These are phyloP conservation scores for Mediolabrus comicus DNA, from an alignment of 108 stramenopile species.

Conservation along the genomic window DNA sequence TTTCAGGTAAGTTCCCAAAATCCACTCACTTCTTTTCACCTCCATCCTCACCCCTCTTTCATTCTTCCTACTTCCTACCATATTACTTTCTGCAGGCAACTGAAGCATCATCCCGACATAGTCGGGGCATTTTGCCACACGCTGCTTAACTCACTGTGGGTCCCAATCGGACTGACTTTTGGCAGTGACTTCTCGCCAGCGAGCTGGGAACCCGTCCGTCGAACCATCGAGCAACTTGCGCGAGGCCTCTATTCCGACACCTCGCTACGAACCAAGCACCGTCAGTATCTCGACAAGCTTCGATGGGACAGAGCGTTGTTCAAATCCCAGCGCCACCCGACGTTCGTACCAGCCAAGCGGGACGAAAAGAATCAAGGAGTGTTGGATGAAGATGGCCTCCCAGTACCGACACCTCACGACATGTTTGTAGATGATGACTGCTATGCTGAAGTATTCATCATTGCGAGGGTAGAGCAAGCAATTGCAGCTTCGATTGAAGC, in stretches of 20 bases:
- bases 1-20: neutral
- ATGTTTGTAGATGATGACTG: conserved; percentile 16
- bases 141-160: neutral
- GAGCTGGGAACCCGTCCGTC: conserved; percentile 3
- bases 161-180: neutral
- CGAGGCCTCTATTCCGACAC: neutral
- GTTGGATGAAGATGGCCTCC: neutral
- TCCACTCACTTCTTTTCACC: neutral
- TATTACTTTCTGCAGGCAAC: neutral
- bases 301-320: neutral
- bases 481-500: conserved; percentile 8
- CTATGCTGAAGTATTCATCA: neutral
- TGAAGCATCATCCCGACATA: neutral
- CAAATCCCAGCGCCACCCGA: neutral
- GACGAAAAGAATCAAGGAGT: conserved; percentile 11
- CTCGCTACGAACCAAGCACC: neutral
- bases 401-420: neutral
- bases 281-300: neutral
- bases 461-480: neutral
- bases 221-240: neutral
- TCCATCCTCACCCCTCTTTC: neutral
- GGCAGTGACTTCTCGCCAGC: neutral
- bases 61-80: no score
- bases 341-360: neutral
- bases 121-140: neutral